Percentiles rank a stretch among this genome's conserved stretches.
Evolutionary conservation across 2,329 filamentous ascomycete species (phyloP).

Genomic region (Talaromyces sp.): DNA sequence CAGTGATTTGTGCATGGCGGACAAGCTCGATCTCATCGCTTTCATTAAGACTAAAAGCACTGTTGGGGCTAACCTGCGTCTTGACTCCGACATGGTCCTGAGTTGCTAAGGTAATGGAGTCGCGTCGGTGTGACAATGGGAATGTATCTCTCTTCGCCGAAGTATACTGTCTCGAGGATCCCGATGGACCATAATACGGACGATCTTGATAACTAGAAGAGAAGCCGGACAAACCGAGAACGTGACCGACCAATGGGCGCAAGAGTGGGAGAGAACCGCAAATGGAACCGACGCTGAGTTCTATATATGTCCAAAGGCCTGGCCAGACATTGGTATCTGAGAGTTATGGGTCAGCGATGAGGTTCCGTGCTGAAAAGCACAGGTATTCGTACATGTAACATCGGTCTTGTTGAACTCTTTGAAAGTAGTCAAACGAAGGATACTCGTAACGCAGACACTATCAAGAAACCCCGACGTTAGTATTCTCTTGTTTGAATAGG

Average conservation of each 20-base stretch:
- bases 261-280: background rate
- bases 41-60: background rate
- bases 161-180: background rate
- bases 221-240: constrained; percentile 38
- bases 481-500: background rate
- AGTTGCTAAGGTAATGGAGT: background rate
- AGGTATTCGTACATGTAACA: background rate
- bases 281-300: background rate
- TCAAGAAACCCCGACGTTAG: background rate
- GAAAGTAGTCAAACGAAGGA: background rate
- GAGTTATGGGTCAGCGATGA: background rate
- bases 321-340: background rate
- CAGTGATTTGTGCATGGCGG: background rate
- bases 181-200: background rate
- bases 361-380: background rate
- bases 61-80: background rate
- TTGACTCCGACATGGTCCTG: background rate
- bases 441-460: background rate
- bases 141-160: background rate
- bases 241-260: background rate
- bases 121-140: background rate
- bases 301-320: background rate
- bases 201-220: background rate
- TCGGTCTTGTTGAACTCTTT: background rate
- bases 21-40: background rate